Evolutionary conservation across 2,329 filamentous ascomycete species (phyloP).

Genomic region (Tympanopsis confertula): DNA sequence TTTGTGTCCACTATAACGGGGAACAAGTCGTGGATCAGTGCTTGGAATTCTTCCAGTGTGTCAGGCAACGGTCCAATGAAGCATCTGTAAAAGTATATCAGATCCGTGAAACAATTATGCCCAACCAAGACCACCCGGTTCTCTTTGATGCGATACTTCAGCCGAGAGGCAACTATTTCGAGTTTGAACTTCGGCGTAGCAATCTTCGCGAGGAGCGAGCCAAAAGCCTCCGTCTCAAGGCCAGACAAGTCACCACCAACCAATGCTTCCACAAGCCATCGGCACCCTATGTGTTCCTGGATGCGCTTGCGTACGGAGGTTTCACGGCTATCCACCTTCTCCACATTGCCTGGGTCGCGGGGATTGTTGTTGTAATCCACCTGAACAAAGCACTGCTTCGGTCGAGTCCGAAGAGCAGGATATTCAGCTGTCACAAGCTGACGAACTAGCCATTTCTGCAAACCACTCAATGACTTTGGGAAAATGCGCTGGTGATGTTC

Average conservation of each 20-base stretch:
- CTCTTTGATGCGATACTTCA: conserved; percentile 10
- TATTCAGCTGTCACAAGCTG: neutral
- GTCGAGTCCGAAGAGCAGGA: neutral
- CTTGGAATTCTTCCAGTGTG: conserved; percentile 38
- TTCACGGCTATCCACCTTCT: neutral
- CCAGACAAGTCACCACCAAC: neutral
- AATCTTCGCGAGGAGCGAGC: neutral
- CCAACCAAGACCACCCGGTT: conserved; percentile 36
- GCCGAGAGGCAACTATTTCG: neutral
- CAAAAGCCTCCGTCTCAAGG: neutral
- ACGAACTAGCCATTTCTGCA: neutral
- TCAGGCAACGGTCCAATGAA: conserved; percentile 47
- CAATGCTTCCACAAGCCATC: neutral
- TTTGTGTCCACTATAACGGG: conserved; percentile 47
- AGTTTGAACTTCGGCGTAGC: no score
- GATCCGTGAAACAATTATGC: conserved; percentile 54
- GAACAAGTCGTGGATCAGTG: conserved; percentile 31
- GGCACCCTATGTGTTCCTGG: neutral
- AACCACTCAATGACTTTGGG: neutral
- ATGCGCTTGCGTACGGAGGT: neutral
- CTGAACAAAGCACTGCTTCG: neutral
- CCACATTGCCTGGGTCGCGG: no score
- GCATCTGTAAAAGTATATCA: conserved; percentile 50
- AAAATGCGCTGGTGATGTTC: no score
- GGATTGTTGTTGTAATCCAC: no score